Evolutionary conservation across 768 basidiomycete species (phyloP).

Genomic region (Phaffia australis): DNA sequence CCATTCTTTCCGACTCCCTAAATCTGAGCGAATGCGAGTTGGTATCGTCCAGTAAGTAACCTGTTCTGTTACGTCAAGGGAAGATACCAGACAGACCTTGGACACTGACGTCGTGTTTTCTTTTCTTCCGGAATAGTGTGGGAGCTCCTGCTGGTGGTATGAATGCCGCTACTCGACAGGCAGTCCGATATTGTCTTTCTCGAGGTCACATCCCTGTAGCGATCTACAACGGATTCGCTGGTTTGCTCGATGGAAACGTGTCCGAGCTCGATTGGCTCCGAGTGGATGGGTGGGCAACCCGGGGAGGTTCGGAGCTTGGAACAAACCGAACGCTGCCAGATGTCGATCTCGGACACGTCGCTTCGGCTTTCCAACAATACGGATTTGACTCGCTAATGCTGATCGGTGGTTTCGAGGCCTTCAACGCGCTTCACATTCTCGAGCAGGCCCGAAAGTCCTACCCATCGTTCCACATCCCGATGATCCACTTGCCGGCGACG

Average conservation of each 20-base stretch:
- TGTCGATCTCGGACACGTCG: conserved; percentile 73
- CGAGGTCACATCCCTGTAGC: conserved; percentile 89
- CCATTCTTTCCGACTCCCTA: conserved; percentile 48
- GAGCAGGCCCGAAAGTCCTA: conserved; percentile 72
- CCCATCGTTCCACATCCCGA: conserved; percentile 86
- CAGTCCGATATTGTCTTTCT: conserved; percentile 80
- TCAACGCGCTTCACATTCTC: conserved; percentile 63
- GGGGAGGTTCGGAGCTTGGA: conserved; percentile 94
- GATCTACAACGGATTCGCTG: conserved; percentile 91
- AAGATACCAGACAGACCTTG: background rate
- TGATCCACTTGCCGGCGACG: conserved; percentile 91
- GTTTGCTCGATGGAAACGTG: conserved; percentile 79
- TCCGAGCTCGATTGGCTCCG: conserved; percentile 85
- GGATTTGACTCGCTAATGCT: conserved; percentile 66
- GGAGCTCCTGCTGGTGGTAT: conserved; percentile 98
- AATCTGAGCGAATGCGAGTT: conserved; percentile 38
- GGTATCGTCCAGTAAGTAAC: conserved; percentile 45
- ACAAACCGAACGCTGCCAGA: conserved; percentile 86
- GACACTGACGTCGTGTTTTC: background rate
- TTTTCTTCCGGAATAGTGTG: conserved; percentile 46
- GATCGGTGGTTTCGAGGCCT: conserved; percentile 94
- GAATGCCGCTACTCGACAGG: conserved; percentile 94
- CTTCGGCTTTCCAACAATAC: conserved; percentile 81
- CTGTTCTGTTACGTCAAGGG: conserved; percentile 7
- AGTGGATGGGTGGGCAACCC: conserved; percentile 90